phyloP scores from a whole-genome alignment of 2,329 filamentous ascomycete species.

The Diaporthe capsici region DNA sequence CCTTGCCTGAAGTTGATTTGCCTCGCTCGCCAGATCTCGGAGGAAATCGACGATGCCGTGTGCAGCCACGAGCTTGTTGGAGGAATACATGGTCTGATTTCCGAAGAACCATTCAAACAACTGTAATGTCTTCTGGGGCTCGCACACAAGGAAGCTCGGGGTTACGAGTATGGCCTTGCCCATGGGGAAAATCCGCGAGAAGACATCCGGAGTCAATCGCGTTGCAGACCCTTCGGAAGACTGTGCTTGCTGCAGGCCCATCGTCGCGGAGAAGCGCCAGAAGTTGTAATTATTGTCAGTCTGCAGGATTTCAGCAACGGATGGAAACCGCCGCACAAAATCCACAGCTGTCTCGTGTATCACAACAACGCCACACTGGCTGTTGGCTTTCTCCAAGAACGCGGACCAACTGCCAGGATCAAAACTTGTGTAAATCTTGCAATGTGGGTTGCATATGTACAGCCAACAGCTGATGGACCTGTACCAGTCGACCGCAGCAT shows the following conservation, averaged over 20 bases:
- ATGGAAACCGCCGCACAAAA: conserved; percentile 57
- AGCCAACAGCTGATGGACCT: conserved; percentile 62
- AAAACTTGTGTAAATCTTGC: conserved; percentile 58
- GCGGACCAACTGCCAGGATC: conserved; percentile 61
- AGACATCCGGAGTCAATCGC: conserved; percentile 1
- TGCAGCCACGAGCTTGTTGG: conserved; percentile 53
- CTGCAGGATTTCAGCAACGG: conserved; percentile 52
- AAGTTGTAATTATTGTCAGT: conserved; percentile 49
- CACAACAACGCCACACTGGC: conserved; percentile 53
- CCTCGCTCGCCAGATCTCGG: conserved; percentile 53
- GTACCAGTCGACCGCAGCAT: conserved; percentile 51
- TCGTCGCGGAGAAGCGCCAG: conserved; percentile 58
- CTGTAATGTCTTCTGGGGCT: conserved; percentile 55
- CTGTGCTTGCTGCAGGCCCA: conserved; percentile 47
- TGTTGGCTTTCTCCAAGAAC: conserved; percentile 54
- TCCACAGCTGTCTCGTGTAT: conserved; percentile 60
- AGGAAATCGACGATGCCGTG: conserved; percentile 54
- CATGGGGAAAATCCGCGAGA: conserved; percentile 58
- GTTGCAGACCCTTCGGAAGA: conserved; percentile 46
- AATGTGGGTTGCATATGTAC: conserved; percentile 54
- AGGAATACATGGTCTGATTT: conserved; percentile 42
- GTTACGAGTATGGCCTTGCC: conserved; percentile 63
- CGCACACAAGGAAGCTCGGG: conserved; percentile 63
- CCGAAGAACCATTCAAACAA: conserved; percentile 59
- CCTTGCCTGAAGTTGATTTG: conserved; percentile 43